phyloP scores from a whole-genome alignment of 2,329 filamentous ascomycete genomes.

The Arachnomyces sp. region DNA sequence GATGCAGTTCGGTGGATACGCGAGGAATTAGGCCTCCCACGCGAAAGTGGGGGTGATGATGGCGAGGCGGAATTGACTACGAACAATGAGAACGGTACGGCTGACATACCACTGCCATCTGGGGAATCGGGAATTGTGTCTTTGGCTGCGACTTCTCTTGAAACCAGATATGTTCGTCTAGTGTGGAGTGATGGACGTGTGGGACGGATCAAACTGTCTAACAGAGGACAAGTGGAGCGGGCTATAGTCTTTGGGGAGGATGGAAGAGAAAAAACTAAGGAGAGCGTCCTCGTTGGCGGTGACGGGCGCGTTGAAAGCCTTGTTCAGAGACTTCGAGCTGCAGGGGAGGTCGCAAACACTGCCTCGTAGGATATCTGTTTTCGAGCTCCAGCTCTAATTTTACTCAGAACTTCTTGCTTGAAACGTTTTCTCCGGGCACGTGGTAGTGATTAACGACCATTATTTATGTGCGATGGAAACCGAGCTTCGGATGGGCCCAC shows the following conservation, averaged over 20 bases:
- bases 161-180: conserved; percentile 35
- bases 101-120: conserved; percentile 1
- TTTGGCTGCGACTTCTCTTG: conserved; percentile 28
- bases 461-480: too few relatives aligned
- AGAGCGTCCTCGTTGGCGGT: conserved; percentile 27
- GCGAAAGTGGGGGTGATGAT: conserved; percentile 12
- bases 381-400: too few relatives aligned
- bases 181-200: conserved; percentile 39
- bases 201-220: conserved; percentile 36
- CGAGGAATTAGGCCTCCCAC: conserved; percentile 23
- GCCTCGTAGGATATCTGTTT: too few relatives aligned
- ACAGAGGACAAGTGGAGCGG: conserved; percentile 32
- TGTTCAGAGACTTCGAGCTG: conserved; percentile 21
- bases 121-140: conserved; percentile 28
- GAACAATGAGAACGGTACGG: neutral
- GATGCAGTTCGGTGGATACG: conserved; percentile 30
- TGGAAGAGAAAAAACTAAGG: conserved; percentile 30
- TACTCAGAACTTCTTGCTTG: too few relatives aligned
- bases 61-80: too few relatives aligned
- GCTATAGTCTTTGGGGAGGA: conserved; percentile 36
- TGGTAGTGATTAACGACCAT: too few relatives aligned
- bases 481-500: too few relatives aligned
- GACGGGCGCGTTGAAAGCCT: conserved; percentile 29
- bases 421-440: too few relatives aligned
- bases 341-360: neutral